phyloP scores from a whole-genome alignment of 805 yeast species.

The Ogataea haglerorum region DNA sequence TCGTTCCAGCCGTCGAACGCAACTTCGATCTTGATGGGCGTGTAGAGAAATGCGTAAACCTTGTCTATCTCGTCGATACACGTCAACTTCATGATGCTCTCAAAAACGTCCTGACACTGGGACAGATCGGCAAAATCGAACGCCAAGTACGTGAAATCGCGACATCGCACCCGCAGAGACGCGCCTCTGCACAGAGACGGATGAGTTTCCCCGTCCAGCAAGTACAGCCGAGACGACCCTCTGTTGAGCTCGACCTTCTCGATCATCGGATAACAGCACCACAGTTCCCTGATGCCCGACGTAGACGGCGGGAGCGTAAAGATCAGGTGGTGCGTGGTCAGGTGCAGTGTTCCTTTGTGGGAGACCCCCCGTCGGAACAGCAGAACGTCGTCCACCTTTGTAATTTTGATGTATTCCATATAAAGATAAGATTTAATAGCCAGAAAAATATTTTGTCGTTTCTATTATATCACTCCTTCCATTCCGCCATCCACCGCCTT shows the following conservation, averaged over 20 bases:
- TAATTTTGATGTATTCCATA: constrained; percentile 58
- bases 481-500: constrained; percentile 45
- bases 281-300: constrained; percentile 56
- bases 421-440: not conserved
- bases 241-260: constrained; percentile 54
- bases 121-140: constrained; percentile 63
- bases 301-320: constrained; percentile 39
- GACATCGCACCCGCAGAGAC: constrained; percentile 68
- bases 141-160: constrained; percentile 80
- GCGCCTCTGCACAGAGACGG: constrained; percentile 35
- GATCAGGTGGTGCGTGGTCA: constrained; percentile 74
- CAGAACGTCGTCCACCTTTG: constrained; percentile 44
- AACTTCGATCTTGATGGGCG: constrained; percentile 68
- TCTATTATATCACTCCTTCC: constrained; percentile 3
- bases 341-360: constrained; percentile 57
- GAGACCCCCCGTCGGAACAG: constrained; percentile 57
- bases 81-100: constrained; percentile 65
- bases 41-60: constrained; percentile 80
- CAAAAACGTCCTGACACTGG: constrained; percentile 68
- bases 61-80: constrained; percentile 48
- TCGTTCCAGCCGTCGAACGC: constrained; percentile 68
- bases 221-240: constrained; percentile 43
- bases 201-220: constrained; percentile 16
- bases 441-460: not conserved
- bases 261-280: constrained; percentile 90